Evolutionary conservation across 2,329 filamentous ascomycete genomes (phyloP).

Genomic region (Zymoseptoria passerinii): DNA sequence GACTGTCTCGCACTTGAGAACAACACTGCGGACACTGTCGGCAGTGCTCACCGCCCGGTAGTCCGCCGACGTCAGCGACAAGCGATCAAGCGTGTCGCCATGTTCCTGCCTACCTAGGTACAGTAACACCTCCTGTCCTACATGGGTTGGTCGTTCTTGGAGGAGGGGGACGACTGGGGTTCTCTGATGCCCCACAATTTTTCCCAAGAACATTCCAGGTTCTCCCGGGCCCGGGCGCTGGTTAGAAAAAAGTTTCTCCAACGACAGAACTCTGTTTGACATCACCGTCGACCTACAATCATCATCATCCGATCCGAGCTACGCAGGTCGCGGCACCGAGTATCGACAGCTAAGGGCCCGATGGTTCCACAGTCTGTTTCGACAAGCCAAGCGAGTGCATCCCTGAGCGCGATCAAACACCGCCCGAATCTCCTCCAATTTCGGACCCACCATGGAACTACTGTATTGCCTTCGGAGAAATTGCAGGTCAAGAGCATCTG

Average conservation of each 20-base stretch:
- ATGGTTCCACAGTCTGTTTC: slow-evolving; percentile 1
- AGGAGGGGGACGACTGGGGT: not conserved
- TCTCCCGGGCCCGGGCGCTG: not conserved
- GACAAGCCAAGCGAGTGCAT: slow-evolving; percentile 12
- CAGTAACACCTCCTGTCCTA: not conserved
- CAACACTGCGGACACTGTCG: not conserved
- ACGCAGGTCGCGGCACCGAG: not conserved
- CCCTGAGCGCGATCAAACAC: slow-evolving; percentile 17
- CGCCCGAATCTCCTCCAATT: slow-evolving; percentile 14
- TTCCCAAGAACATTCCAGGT: not conserved
- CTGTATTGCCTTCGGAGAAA: slow-evolving; percentile 12
- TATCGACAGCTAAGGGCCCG: not conserved
- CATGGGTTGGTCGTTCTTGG: not conserved
- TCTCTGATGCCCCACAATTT: not conserved
- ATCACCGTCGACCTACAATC: not conserved
- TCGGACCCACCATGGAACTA: slow-evolving; percentile 5
- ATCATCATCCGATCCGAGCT: not conserved
- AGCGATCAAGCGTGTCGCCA: slow-evolving; percentile 7
- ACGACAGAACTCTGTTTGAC: not conserved
- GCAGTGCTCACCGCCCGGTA: slow-evolving; percentile 2
- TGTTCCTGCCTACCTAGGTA: not conserved
- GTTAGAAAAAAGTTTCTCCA: not conserved
- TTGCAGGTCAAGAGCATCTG: slow-evolving; percentile 9
- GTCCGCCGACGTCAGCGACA: slow-evolving; percentile 2
- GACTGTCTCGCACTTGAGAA: not conserved